phyloP scores from a whole-genome alignment of 164 flowering plant genomes.

The Tinospora cordifolia region DNA sequence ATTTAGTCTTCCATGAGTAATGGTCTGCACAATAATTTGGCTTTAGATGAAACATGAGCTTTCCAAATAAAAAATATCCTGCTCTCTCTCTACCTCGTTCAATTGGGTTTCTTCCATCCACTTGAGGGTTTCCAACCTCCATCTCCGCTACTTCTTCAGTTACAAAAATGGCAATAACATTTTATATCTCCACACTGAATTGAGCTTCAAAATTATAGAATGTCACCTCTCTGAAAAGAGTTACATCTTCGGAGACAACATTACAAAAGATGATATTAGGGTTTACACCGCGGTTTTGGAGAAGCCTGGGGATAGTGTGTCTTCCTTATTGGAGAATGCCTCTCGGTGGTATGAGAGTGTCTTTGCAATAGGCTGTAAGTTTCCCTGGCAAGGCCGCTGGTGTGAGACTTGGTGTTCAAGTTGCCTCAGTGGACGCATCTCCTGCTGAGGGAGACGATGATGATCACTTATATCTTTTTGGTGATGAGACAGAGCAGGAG shows the following conservation, averaged over 20 bases:
- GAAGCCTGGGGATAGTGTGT: slow-evolving; percentile 44
- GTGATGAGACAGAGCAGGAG: slow-evolving; percentile 91
- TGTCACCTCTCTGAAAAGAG: slow-evolving; percentile 58
- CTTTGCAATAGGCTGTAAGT: slow-evolving; percentile 44
- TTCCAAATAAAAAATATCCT: too few relatives aligned
- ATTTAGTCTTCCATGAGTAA: too few relatives aligned
- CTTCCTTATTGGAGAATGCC: too few relatives aligned
- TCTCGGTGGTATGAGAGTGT: too few relatives aligned
- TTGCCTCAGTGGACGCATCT: slow-evolving; percentile 23
- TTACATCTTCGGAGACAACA: slow-evolving; percentile 56
- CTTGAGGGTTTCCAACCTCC: too few relatives aligned
- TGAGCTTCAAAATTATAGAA: slow-evolving; percentile 80
- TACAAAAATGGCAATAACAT: slow-evolving; percentile 74
- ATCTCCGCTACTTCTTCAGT: too few relatives aligned
- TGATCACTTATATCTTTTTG: slow-evolving; percentile 85
- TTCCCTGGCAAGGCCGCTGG: slow-evolving; percentile 91
- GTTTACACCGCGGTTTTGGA: slow-evolving; percentile 55
- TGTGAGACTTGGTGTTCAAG: slow-evolving; percentile 45
- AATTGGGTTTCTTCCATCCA: too few relatives aligned
- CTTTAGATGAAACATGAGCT: too few relatives aligned
- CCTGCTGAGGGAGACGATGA: slow-evolving; percentile 49
- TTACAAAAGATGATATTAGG: slow-evolving; percentile 73
- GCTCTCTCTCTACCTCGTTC: too few relatives aligned
- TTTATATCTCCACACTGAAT: slow-evolving; percentile 78
- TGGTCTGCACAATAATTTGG: too few relatives aligned